Evolutionary conservation across 2,329 filamentous ascomycete species (phyloP).

Genomic region (Colletotrichum eleusines): DNA sequence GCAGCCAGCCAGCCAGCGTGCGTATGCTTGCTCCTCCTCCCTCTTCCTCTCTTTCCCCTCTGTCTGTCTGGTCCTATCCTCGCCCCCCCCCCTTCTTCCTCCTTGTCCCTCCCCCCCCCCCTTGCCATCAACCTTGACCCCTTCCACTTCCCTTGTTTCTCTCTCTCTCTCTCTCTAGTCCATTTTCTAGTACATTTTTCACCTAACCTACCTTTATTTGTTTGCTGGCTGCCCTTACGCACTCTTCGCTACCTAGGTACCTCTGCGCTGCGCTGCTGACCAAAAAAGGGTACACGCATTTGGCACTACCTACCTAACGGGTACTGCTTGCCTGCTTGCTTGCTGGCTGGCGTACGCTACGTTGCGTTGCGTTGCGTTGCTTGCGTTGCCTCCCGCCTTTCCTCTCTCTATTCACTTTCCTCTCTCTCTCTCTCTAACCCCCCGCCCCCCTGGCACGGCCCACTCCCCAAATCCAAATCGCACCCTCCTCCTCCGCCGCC

Average conservation of each 20-base stretch:
- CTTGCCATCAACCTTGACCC: not conserved
- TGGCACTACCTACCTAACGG: not conserved
- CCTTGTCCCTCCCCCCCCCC: constrained; percentile 15
- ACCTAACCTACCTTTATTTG: too few species aligned
- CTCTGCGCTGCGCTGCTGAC: not conserved
- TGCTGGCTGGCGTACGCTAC: constrained; percentile 17
- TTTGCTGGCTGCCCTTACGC: constrained; percentile 3
- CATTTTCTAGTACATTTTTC: too few species aligned
- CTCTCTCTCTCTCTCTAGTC: not conserved
- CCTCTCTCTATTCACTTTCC: constrained; percentile 26
- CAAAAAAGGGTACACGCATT: not conserved
- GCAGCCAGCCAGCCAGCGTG: constrained; percentile 30
- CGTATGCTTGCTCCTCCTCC: constrained; percentile 25
- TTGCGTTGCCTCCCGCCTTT: constrained; percentile 4
- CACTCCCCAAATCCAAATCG: constrained; percentile 33
- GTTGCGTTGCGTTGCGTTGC: constrained; percentile 3
- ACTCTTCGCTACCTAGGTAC: not conserved
- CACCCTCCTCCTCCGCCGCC: constrained; percentile 41
- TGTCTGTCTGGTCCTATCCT: too few species aligned
- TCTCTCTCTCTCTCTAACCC: not conserved
- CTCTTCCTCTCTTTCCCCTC: too few species aligned
- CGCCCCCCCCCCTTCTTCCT: constrained; percentile 17
- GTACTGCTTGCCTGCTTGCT: constrained; percentile 21
- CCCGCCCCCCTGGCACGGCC: constrained; percentile 22
- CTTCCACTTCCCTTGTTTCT: constrained; percentile 26